Percentiles rank a stretch among this genome's conserved stretches.
phyloP scores from a whole-genome alignment of 768 basidiomycete genomes.

The Holtermanniella nyarrowii region DNA sequence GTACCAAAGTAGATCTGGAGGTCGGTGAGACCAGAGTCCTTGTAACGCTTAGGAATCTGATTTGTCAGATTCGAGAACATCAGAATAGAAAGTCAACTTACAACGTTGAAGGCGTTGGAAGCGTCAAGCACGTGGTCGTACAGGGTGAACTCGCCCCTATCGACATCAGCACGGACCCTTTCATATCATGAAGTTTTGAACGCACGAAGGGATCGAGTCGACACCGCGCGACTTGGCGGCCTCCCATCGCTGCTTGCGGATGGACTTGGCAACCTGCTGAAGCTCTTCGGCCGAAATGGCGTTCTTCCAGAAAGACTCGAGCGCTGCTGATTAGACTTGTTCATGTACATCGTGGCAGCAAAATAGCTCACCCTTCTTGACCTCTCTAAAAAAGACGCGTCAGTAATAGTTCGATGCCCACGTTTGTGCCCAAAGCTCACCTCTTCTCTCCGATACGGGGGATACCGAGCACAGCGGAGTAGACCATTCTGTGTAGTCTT shows the following conservation, averaged over 20 bases:
- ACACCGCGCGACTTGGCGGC: conserved; percentile 74
- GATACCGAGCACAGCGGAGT: conserved; percentile 79
- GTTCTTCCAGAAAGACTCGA: conserved; percentile 96
- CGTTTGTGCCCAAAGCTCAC: conserved; percentile 4
- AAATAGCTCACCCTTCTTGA: neutral
- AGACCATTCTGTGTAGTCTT: conserved; percentile 51
- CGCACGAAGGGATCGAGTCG: conserved; percentile 81
- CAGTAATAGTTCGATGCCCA: neutral
- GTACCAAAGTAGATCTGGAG: conserved; percentile 86
- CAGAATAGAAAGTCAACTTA: conserved; percentile 3
- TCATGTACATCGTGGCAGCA: neutral
- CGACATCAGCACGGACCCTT: conserved; percentile 8
- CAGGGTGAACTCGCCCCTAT: conserved; percentile 92
- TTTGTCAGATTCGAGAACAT: neutral
- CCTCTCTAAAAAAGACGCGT: neutral
- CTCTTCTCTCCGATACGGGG: conserved; percentile 66
- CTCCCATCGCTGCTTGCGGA: conserved; percentile 81
- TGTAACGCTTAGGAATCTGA: conserved; percentile 78
- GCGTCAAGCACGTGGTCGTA: conserved; percentile 99
- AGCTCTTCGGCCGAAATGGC: conserved; percentile 81
- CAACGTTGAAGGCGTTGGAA: conserved; percentile 84
- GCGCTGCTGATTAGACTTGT: conserved; percentile 48
- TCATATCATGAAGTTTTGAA: no score
- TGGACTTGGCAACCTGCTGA: conserved; percentile 72
- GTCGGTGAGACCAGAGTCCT: conserved; percentile 68